phyloP scores from a whole-genome alignment of 2,329 filamentous ascomycete genomes.

The Apiospora aurea region DNA sequence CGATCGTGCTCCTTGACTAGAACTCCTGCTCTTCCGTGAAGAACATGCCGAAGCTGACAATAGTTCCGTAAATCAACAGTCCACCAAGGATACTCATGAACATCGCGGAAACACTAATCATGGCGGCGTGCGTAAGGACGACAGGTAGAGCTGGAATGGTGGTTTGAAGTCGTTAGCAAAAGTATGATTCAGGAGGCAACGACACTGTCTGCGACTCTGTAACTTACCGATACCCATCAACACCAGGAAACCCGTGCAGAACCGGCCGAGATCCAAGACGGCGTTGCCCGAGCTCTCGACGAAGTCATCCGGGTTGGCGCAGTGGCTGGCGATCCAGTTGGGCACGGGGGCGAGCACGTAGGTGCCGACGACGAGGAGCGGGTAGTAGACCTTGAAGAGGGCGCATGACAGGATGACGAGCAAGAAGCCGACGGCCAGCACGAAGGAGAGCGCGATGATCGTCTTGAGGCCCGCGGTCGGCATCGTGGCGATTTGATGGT shows the following conservation, averaged over 20 bases:
- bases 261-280: constrained; percentile 90
- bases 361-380: constrained; percentile 92
- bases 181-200: constrained; percentile 20
- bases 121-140: constrained; percentile 83
- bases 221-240: constrained; percentile 93
- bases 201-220: neutral
- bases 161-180: constrained; percentile 30
- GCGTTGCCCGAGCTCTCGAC: constrained; percentile 84
- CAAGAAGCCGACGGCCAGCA: constrained; percentile 97
- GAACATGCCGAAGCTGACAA: constrained; percentile 98
- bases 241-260: constrained; percentile 93
- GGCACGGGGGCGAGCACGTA: constrained; percentile 93
- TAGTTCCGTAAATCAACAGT: constrained; percentile 94
- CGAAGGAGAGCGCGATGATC: constrained; percentile 98
- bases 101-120: constrained; percentile 87
- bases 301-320: constrained; percentile 93
- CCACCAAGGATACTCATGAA: constrained; percentile 94
- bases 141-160: constrained; percentile 77
- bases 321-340: constrained; percentile 94
- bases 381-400: constrained; percentile 93
- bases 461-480: constrained; percentile 93
- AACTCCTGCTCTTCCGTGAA: constrained; percentile 99
- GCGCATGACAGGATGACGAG: constrained; percentile 98
- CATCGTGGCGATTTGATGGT: constrained; percentile 51
- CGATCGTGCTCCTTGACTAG: constrained; percentile 47